phyloP scores from a whole-genome alignment of 768 basidiomycete genomes.

The Rhodotorula babjevae region DNA sequence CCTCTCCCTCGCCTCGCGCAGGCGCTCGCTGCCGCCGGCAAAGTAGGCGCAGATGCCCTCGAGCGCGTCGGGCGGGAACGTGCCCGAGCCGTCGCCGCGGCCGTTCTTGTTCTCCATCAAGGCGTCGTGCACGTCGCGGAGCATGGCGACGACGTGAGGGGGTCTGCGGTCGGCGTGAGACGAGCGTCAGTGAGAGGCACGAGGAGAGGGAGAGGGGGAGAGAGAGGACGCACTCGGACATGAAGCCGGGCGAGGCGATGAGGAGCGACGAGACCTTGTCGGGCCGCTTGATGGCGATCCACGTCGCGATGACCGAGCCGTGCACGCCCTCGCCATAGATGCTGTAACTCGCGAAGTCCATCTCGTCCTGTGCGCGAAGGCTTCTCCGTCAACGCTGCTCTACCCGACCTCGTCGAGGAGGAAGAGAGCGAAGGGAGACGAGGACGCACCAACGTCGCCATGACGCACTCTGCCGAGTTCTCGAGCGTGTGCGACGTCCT shows the following conservation, averaged over 20 bases:
- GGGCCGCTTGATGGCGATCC: constrained; percentile 13
- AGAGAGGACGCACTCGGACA: constrained; percentile 5
- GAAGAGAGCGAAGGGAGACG: too few relatives aligned
- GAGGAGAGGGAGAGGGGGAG: not conserved
- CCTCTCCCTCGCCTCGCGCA: not conserved
- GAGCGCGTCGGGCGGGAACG: constrained; percentile 8
- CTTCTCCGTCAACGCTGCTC: not conserved
- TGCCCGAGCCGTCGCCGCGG: constrained; percentile 10
- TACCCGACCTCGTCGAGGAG: not conserved
- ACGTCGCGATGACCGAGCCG: constrained; percentile 4
- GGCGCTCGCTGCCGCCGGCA: not conserved
- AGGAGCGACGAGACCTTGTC: constrained; percentile 13
- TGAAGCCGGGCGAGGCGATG: constrained; percentile 22
- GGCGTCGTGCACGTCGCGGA: not conserved
- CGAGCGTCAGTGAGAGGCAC: not conserved
- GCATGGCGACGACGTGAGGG: not conserved
- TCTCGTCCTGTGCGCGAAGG: constrained; percentile 7
- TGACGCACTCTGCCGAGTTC: constrained; percentile 26
- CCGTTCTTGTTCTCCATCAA: constrained; percentile 12
- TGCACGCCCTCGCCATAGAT: constrained; percentile 28
- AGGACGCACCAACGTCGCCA: constrained; percentile 2
- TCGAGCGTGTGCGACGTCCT: constrained; percentile 21
- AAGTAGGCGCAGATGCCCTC: constrained; percentile 16
- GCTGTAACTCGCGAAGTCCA: constrained; percentile 1
- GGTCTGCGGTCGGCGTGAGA: not conserved